Conservation (phyloP, 2,329 filamentous ascomycete species). For the Pseudomassariella vexata region DNA sequence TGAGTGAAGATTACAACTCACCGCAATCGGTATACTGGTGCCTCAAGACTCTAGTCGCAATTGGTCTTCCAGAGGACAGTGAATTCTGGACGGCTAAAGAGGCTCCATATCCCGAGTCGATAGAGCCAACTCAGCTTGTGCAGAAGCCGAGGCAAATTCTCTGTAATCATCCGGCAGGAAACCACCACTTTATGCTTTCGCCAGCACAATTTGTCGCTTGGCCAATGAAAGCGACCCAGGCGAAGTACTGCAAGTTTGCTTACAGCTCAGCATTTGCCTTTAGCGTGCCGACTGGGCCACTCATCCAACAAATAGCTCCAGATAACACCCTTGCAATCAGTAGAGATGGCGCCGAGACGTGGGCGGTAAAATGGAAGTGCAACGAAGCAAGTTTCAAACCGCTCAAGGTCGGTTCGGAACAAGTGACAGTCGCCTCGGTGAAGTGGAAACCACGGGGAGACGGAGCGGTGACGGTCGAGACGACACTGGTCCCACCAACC, state of each 20-base stretch:
- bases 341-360: constrained; percentile 23
- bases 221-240: constrained; percentile 32
- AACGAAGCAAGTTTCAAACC: too few species aligned
- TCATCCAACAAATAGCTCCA: constrained; percentile 27
- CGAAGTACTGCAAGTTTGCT: constrained; percentile 42
- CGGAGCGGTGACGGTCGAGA: not conserved
- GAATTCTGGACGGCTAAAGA: constrained; percentile 41
- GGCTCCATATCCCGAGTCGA: constrained; percentile 21
- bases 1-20: constrained; percentile 52
- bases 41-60: constrained; percentile 41
- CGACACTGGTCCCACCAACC: constrained; percentile 1
- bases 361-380: constrained; percentile 12
- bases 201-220: constrained; percentile 31
- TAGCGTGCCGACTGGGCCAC: constrained; percentile 31
- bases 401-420: not conserved
- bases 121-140: not conserved
- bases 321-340: constrained; percentile 25
- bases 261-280: constrained; percentile 43
- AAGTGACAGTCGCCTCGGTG: not conserved
- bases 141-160: constrained; percentile 36
- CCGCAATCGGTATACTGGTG: constrained; percentile 51
- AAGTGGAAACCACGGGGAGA: constrained; percentile 4
- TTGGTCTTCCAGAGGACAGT: constrained; percentile 28
- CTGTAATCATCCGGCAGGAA: constrained; percentile 27
- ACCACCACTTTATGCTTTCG: constrained; percentile 39